Evolutionary conservation across 2,329 filamentous ascomycete species (phyloP).

Genomic region (Onygenales sp.): DNA sequence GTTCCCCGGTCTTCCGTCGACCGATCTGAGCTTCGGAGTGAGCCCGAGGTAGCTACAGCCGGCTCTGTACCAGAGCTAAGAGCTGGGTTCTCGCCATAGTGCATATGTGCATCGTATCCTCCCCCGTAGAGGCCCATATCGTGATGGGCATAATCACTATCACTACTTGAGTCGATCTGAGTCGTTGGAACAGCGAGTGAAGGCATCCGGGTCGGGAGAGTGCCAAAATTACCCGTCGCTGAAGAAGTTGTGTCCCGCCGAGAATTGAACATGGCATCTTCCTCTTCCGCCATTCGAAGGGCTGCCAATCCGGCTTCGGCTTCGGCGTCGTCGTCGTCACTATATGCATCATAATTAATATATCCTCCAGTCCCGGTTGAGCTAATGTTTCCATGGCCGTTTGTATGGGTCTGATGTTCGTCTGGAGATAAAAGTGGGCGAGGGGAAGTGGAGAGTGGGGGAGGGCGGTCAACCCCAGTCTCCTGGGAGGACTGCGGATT

Average conservation of each 20-base stretch:
- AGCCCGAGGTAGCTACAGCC: slow-evolving; percentile 5
- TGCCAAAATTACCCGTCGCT: slow-evolving; percentile 34
- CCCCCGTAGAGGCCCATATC: slow-evolving; percentile 69
- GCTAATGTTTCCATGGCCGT: slow-evolving; percentile 38
- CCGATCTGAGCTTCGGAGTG: slow-evolving; percentile 9
- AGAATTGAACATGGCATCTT: slow-evolving; percentile 55
- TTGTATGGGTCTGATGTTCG: slow-evolving; percentile 37
- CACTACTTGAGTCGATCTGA: slow-evolving; percentile 43
- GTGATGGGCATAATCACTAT: slow-evolving; percentile 62
- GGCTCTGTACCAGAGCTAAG: slow-evolving; percentile 2
- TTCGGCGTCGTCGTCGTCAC: slow-evolving; percentile 79
- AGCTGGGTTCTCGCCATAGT: slow-evolving; percentile 40
- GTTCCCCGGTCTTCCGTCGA: slow-evolving; percentile 12
- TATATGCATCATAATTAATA: slow-evolving; percentile 40
- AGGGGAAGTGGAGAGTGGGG: slow-evolving; percentile 20
- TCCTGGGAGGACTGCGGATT: slow-evolving; percentile 12
- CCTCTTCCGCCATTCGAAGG: slow-evolving; percentile 72
- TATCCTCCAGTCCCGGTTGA: slow-evolving; percentile 35
- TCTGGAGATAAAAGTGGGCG: slow-evolving; percentile 29
- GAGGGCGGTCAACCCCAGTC: slow-evolving; percentile 9
- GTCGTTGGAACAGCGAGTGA: slow-evolving; percentile 8
- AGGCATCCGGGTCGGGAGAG: slow-evolving; percentile 30
- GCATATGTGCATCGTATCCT: slow-evolving; percentile 54
- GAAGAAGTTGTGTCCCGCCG: slow-evolving; percentile 48
- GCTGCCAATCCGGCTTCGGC: slow-evolving; percentile 75